Percentiles rank a stretch among this genome's conserved stretches.
Evolutionary conservation across 1,139 yeast genomes (phyloP).

Genomic region (Geotrichum bryndzae): DNA sequence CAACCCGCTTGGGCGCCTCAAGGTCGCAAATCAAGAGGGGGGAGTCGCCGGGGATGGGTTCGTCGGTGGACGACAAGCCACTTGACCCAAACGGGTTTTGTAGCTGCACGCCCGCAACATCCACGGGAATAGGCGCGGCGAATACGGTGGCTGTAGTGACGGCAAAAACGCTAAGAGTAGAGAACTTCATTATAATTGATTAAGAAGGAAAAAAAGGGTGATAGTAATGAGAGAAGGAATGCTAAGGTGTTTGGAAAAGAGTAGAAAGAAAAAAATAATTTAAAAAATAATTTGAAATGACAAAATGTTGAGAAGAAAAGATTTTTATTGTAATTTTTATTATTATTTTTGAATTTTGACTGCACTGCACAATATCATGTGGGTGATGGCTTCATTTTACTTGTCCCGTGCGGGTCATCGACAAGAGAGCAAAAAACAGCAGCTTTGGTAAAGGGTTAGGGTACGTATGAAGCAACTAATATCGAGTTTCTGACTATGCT

Average conservation of each 20-base stretch:
- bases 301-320: not conserved
- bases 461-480: too few species aligned
- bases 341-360: not conserved
- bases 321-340: too few species aligned
- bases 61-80: slow-evolving; percentile 18
- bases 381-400: too few species aligned
- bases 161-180: slow-evolving; percentile 10
- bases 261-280: slow-evolving; percentile 6
- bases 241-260: not conserved
- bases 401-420: too few species aligned
- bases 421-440: too few species aligned
- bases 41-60: slow-evolving; percentile 73
- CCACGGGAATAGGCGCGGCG: slow-evolving; percentile 6
- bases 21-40: slow-evolving; percentile 76
- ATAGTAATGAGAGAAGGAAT: not conserved
- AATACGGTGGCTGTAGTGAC: not conserved
- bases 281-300: not conserved
- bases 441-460: too few species aligned
- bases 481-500: too few species aligned
- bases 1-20: slow-evolving; percentile 54
- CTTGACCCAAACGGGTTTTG: slow-evolving; percentile 17
- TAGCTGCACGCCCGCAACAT: slow-evolving; percentile 12
- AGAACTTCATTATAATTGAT: slow-evolving; percentile 7
- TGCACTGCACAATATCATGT: too few species aligned
- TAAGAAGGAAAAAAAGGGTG: not conserved